phyloP scores from a whole-genome alignment of 371 early-diverging fungal species.

The Sporodiniella umbellata region DNA sequence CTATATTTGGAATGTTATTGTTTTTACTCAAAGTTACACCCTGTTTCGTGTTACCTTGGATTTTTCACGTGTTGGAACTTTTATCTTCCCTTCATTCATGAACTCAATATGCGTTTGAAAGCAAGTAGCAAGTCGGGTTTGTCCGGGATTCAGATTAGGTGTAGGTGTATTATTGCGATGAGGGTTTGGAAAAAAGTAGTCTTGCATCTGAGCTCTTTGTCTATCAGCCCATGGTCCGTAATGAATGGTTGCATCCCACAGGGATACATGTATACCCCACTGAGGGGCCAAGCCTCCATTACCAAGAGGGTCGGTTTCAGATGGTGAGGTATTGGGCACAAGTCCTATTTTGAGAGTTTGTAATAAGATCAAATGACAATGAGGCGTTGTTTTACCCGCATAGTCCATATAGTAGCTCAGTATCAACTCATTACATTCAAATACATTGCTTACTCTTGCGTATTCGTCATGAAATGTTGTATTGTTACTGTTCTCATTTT shows the following conservation, averaged over 20 bases:
- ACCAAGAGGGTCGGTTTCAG: conserved; percentile 33
- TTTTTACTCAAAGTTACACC: not conserved
- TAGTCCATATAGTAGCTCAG: conserved; percentile 70
- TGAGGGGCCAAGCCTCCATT: conserved; percentile 68
- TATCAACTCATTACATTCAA: conserved; percentile 62
- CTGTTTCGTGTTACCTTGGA: conserved; percentile 57
- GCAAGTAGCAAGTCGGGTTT: conserved; percentile 52
- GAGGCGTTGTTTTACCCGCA: conserved; percentile 46
- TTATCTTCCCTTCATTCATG: conserved; percentile 54
- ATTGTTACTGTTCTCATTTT: conserved; percentile 20
- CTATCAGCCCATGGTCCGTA: conserved; percentile 91
- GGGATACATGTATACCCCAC: conserved; percentile 67
- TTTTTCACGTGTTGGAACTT: conserved; percentile 72
- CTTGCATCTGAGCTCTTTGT: conserved; percentile 68
- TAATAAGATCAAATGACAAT: not conserved
- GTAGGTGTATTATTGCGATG: conserved; percentile 58
- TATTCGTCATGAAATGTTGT: conserved; percentile 64
- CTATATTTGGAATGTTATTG: conserved; percentile 28
- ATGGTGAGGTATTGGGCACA: conserved; percentile 34
- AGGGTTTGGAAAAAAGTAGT: conserved; percentile 74
- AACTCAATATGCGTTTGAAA: conserved; percentile 71
- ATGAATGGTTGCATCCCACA: conserved; percentile 60
- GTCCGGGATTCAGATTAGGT: conserved; percentile 48
- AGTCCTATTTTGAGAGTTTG: conserved; percentile 34
- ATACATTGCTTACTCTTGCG: conserved; percentile 63